Evolutionary conservation across 1,284 basidiomycete species (phyloP).

Genomic region (Boletus semigastroideus): DNA sequence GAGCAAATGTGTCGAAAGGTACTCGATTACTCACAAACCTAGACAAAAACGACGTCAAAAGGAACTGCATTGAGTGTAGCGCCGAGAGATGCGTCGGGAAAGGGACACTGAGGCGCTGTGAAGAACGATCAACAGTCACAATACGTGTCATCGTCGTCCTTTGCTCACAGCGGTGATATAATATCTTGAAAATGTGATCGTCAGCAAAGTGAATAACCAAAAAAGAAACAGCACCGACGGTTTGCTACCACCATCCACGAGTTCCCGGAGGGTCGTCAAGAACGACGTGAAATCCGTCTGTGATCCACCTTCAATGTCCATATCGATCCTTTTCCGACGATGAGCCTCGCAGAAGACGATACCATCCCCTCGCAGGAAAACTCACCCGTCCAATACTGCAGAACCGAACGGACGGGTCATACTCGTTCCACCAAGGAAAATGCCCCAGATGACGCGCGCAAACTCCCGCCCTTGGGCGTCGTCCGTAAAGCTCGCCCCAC

Average conservation of each 20-base stretch:
- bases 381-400: constrained; percentile 65
- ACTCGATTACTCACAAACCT: constrained; percentile 43
- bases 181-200: constrained; percentile 39
- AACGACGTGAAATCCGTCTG: constrained; percentile 55
- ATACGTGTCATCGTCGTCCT: not conserved
- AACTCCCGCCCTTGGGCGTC: constrained; percentile 53
- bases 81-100: constrained; percentile 59
- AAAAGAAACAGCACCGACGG: constrained; percentile 32
- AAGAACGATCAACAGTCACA: not conserved
- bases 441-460: constrained; percentile 61
- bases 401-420: constrained; percentile 57
- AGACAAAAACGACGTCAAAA: constrained; percentile 66
- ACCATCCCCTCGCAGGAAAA: not conserved
- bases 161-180: constrained; percentile 46
- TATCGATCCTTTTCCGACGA: constrained; percentile 45
- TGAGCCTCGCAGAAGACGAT: not conserved
- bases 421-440: constrained; percentile 56
- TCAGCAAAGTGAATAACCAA: constrained; percentile 4
- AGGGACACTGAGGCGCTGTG: constrained; percentile 63
- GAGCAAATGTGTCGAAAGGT: not conserved
- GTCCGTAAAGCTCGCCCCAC: constrained; percentile 47
- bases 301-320: constrained; percentile 66
- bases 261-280: constrained; percentile 50
- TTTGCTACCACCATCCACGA: constrained; percentile 50
- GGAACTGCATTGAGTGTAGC: constrained; percentile 50